A percentile compares a stretch with the other conserved stretches of the same genome.
phyloP scores from a whole-genome alignment of 2,329 filamentous ascomycete genomes.

The Epichloe brachyelytri region DNA sequence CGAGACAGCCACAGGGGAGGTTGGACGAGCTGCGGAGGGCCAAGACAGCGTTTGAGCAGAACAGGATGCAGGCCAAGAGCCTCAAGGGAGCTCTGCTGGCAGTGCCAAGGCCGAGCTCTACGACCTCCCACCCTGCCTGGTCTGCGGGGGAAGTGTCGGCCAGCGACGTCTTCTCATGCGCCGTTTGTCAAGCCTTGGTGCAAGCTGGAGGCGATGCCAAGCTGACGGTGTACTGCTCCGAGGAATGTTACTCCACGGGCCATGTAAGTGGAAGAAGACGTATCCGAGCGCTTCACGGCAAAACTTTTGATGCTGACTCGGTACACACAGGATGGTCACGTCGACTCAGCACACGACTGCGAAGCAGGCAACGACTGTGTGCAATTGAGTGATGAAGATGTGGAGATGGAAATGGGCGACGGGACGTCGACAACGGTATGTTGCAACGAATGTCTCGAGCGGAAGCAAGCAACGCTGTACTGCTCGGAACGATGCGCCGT shows the following conservation, averaged over 20 bases:
- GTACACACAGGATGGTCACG: conserved; percentile 23
- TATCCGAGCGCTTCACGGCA: too few relatives aligned
- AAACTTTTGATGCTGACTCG: conserved; percentile 12
- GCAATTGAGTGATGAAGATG: conserved; percentile 26
- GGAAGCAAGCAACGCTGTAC: conserved; percentile 25
- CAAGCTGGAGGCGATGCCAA: conserved; percentile 23
- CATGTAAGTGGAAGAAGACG: conserved; percentile 22
- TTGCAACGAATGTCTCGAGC: conserved; percentile 29
- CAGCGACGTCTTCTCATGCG: conserved; percentile 28
- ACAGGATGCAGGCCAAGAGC: conserved; percentile 25
- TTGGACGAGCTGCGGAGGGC: conserved; percentile 35
- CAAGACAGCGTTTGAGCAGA: conserved; percentile 35
- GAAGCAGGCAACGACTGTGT: conserved; percentile 27
- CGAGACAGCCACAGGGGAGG: conserved; percentile 25
- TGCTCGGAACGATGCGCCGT: conserved; percentile 31
- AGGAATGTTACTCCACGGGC: conserved; percentile 26
- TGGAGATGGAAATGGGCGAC: conserved; percentile 28
- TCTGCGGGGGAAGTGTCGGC: conserved; percentile 23
- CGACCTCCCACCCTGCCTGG: conserved; percentile 25
- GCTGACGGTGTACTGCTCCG: conserved; percentile 32
- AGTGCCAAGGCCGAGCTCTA: conserved; percentile 21
- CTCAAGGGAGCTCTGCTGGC: conserved; percentile 17
- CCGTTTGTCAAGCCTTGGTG: conserved; percentile 30
- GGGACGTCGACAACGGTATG: conserved; percentile 18
- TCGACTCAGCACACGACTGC: conserved; percentile 27